A percentile compares a stretch with the other conserved stretches of the same genome.
Evolutionary conservation across 2,329 filamentous ascomycete genomes (phyloP).

Genomic region (Trichoderma brevicompactum): DNA sequence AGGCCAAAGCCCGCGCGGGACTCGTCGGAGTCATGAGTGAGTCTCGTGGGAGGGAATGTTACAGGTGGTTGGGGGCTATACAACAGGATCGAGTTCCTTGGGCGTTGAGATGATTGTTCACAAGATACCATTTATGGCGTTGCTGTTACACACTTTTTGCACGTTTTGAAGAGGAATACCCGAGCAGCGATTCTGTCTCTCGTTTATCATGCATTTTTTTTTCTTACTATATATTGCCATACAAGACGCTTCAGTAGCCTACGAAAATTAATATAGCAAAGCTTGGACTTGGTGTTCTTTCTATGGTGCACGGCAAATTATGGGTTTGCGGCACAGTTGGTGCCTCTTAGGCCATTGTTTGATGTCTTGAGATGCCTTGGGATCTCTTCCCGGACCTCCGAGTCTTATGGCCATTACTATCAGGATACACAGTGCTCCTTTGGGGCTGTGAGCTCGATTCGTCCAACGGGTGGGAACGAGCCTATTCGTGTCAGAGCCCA

Average conservation of each 20-base stretch:
- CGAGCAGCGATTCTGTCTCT: background rate
- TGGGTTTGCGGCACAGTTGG: too few species aligned
- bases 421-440: background rate
- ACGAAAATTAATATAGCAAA: background rate
- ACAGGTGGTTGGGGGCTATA: background rate
- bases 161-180: background rate
- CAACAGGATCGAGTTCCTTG: background rate
- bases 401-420: background rate
- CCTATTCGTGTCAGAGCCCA: background rate
- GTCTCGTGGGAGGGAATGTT: background rate
- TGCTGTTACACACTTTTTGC: background rate
- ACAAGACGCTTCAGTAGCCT: background rate
- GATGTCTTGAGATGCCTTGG: too few species aligned
- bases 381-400: background rate
- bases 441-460: background rate
- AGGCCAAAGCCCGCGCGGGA: slow-evolving; percentile 33
- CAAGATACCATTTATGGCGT: slow-evolving; percentile 15
- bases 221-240: background rate
- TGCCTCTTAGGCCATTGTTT: too few species aligned
- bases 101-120: background rate
- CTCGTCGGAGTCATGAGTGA: slow-evolving; percentile 1
- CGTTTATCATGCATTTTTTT: background rate
- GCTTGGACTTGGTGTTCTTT: background rate
- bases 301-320: too few species aligned
- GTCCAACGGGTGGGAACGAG: background rate